These are phyloP conservation scores for Marasmius fiardii DNA, from an alignment of 1,284 basidiomycete genomes.

Conservation along the genomic window DNA sequence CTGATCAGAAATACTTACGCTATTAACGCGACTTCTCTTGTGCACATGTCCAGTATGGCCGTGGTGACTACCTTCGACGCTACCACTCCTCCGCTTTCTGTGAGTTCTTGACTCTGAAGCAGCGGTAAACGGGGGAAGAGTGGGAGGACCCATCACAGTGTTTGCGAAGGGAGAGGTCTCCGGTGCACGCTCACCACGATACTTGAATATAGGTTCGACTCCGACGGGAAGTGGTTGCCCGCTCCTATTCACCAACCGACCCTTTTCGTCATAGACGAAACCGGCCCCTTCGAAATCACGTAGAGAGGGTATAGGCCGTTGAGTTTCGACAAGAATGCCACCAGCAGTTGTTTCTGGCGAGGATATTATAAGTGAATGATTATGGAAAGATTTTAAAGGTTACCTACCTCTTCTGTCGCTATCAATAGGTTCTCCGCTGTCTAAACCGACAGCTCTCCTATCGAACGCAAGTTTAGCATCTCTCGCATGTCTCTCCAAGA, in stretches of 20 bases:
- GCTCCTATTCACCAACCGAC: neutral
- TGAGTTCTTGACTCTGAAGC: neutral
- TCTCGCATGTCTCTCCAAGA: slow-evolving; percentile 40
- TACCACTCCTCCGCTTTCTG: neutral
- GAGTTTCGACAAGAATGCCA: neutral
- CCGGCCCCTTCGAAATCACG: neutral
- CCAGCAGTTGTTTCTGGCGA: neutral
- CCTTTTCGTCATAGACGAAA: neutral
- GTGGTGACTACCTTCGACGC: neutral
- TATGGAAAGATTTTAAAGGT: neutral
- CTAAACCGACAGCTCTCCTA: slow-evolving; percentile 32
- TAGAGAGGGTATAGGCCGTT: neutral
- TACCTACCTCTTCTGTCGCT: neutral
- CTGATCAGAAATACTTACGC: neutral
- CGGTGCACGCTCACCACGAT: neutral
- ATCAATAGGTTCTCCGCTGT: neutral
- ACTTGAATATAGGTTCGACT: neutral
- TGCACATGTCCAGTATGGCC: neutral
- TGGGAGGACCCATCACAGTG: neutral
- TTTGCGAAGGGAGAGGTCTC: neutral
- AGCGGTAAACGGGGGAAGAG: neutral
- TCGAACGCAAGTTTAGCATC: slow-evolving; percentile 51
- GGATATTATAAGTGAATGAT: neutral
- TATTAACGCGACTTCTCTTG: neutral
- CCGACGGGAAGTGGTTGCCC: neutral